These are phyloP conservation scores for Naganishia friedmannii DNA, from an alignment of 768 basidiomycete species.

Conservation along the genomic window DNA sequence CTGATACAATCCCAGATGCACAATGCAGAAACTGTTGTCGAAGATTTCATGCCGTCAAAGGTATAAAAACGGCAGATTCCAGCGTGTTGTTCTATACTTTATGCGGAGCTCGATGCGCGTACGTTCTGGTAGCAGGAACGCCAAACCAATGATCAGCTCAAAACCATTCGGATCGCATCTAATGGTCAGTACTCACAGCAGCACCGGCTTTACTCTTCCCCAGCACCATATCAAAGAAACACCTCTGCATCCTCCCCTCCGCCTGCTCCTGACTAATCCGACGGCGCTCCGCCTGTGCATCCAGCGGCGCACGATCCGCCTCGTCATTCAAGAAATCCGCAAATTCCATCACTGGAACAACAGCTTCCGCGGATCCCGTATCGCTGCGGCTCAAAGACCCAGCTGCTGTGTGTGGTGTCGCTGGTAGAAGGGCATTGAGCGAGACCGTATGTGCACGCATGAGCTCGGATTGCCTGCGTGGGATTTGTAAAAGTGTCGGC, in stretches of 20 bases:
- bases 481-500: not conserved
- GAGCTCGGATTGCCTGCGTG: not conserved
- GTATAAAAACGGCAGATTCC: not conserved
- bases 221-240: slow-evolving; percentile 12
- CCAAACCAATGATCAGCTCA: not conserved
- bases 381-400: too few relatives aligned
- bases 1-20: not conserved
- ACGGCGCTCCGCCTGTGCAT: not conserved
- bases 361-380: too few relatives aligned
- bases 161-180: not conserved
- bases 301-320: not conserved
- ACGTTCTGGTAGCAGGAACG: not conserved
- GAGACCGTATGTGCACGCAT: not conserved
- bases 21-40: not conserved
- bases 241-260: slow-evolving; percentile 13
- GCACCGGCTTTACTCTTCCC: not conserved
- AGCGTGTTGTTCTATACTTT: not conserved
- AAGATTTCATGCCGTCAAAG: not conserved
- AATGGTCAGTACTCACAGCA: not conserved
- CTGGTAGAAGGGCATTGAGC: not conserved
- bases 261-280: slow-evolving; percentile 5
- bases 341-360: not conserved
- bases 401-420: not conserved
- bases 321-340: slow-evolving; percentile 8
- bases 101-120: not conserved